These are phyloP conservation scores for Reutealis trisperma DNA, from an alignment of 345 rosid species.

Conservation along the genomic window DNA sequence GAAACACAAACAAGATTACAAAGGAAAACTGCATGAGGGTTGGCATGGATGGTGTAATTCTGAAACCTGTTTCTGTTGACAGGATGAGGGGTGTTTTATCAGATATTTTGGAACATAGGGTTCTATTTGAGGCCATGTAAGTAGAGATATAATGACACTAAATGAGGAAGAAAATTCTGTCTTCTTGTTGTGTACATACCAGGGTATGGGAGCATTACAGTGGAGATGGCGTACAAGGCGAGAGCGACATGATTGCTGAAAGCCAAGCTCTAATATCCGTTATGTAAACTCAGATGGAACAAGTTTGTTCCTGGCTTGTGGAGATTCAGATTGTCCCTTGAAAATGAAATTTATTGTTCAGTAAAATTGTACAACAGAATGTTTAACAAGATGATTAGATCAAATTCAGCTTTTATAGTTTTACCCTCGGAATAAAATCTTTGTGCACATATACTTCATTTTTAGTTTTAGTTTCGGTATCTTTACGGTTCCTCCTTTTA, in stretches of 20 bases:
- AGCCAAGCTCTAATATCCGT: neutral
- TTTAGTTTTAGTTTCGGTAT: too few species aligned
- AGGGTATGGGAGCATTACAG: neutral
- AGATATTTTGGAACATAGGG: constrained; percentile 68
- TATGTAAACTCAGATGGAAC: neutral
- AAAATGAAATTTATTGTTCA: neutral
- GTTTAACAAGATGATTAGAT: neutral
- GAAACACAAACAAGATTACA: constrained; percentile 63
- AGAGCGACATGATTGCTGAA: neutral
- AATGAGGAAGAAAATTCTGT: neutral
- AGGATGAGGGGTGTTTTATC: constrained; percentile 75
- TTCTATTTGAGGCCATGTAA: constrained; percentile 53
- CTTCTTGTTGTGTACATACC: constrained; percentile 1
- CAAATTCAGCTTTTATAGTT: neutral
- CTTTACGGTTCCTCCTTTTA: too few species aligned
- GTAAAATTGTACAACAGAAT: neutral
- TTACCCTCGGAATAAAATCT: too few species aligned
- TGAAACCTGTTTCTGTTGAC: constrained; percentile 81
- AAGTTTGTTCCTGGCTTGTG: neutral
- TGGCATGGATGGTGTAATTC: constrained; percentile 75
- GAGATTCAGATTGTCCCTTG: neutral
- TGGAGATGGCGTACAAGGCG: neutral
- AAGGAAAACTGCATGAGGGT: constrained; percentile 84
- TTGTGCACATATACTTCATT: too few species aligned
- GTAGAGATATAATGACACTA: neutral